phyloP scores from a whole-genome alignment of 768 basidiomycete genomes.

The Cystofilobasidium ferigula region DNA sequence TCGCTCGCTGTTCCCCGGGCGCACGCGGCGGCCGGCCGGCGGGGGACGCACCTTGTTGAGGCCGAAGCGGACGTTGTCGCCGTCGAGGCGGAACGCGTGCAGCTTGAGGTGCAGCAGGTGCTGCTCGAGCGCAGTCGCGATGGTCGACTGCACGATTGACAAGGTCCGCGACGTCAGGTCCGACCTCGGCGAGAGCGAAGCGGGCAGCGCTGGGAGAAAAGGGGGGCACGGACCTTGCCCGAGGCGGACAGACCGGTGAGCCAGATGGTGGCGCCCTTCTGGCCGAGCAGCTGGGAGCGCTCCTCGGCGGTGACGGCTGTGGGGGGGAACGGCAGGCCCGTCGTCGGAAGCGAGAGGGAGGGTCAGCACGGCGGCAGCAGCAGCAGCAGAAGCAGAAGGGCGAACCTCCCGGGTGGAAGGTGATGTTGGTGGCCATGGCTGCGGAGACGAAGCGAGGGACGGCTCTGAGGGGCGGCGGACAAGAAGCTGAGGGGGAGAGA shows the following conservation, averaged over 20 bases:
- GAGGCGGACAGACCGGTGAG: conserved; percentile 89
- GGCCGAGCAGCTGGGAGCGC: conserved; percentile 56
- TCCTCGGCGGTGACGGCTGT: conserved; percentile 62
- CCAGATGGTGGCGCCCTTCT: conserved; percentile 89
- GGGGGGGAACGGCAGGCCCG: conserved; percentile 31
- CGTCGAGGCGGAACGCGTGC: conserved; percentile 84
- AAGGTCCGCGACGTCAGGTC: background rate
- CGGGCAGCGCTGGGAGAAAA: no score
- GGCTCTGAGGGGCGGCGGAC: background rate
- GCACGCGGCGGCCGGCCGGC: background rate
- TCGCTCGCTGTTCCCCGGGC: background rate
- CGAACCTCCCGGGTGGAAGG: conserved; percentile 40
- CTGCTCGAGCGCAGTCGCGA: conserved; percentile 93
- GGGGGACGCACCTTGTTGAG: conserved; percentile 56
- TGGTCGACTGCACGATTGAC: conserved; percentile 63
- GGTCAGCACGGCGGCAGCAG: background rate
- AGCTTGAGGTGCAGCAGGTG: conserved; percentile 76
- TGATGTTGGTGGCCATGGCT: conserved; percentile 42
- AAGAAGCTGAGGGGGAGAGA: background rate
- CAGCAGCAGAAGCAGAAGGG: background rate
- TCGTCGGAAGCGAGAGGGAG: background rate
- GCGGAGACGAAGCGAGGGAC: background rate
- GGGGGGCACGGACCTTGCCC: conserved; percentile 60
- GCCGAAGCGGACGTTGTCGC: conserved; percentile 81
- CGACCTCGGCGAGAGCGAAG: background rate